A percentile compares a stretch with the other conserved stretches of the same genome.
These are phyloP conservation scores for Blastocystis sp. DNA, from an alignment of 352 stramenopile species.

Conservation along the genomic window DNA sequence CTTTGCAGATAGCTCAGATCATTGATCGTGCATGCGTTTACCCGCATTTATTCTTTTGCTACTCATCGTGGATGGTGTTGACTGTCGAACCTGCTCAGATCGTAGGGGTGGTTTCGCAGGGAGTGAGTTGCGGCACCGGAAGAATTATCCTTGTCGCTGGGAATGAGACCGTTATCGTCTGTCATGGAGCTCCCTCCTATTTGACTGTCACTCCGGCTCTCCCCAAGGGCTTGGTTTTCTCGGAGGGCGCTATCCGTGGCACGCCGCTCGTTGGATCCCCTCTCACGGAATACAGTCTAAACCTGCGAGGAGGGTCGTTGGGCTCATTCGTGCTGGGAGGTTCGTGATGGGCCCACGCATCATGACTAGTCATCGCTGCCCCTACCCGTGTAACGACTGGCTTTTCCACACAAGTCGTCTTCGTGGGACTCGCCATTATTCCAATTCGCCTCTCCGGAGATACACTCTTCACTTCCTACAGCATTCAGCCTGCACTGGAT, in stretches of 20 bases:
- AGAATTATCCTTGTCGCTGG: background rate
- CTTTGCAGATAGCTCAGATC: background rate
- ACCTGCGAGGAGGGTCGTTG: background rate
- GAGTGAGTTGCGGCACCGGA: background rate
- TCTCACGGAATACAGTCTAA: background rate
- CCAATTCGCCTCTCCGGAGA: conserved; percentile 4
- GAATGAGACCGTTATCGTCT: too few species aligned
- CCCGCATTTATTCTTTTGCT: background rate
- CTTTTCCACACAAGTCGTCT: background rate
- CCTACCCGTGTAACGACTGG: background rate
- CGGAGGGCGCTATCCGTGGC: background rate
- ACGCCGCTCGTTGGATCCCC: background rate
- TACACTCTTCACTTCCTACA: background rate
- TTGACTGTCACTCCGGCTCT: background rate
- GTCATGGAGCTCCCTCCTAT: too few species aligned
- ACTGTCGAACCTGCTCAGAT: too few species aligned
- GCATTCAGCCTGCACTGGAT: background rate
- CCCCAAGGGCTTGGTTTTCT: background rate
- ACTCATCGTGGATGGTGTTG: too few species aligned
- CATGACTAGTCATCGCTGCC: background rate
- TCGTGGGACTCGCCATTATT: background rate
- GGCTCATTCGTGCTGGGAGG: background rate
- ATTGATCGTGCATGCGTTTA: too few species aligned
- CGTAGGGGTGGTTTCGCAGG: background rate
- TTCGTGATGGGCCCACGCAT: background rate